Conservation (phyloP, 257 asterid species). For the Jacaranda mimosifolia region DNA sequence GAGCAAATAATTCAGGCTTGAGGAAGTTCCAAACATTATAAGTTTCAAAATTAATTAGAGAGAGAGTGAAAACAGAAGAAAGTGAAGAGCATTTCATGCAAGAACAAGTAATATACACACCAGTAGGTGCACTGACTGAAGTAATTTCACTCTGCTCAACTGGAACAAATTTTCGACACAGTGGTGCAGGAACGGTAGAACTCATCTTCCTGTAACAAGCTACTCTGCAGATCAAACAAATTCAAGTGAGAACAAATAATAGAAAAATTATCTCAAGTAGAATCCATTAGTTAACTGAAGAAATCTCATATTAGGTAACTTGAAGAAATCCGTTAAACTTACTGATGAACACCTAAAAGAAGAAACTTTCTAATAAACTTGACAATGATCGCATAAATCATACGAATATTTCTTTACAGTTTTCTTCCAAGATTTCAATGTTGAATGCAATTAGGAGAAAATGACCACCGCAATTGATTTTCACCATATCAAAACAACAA, state of each 20-base stretch:
- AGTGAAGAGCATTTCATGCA: background rate
- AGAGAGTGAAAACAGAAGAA: conserved; percentile 7
- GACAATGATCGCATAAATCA: background rate
- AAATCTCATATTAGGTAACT: too few relatives aligned
- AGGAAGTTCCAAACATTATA: conserved; percentile 10
- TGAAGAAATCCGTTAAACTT: background rate
- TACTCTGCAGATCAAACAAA: conserved; percentile 48
- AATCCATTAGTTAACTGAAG: background rate
- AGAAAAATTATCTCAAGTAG: background rate
- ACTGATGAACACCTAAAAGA: background rate
- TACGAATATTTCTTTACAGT: background rate
- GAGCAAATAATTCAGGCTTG: conserved; percentile 26
- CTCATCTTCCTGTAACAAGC: conserved; percentile 70
- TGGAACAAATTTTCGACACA: conserved; percentile 76
- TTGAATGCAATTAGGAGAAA: background rate
- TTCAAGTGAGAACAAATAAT: background rate
- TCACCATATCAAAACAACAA: background rate
- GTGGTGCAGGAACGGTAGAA: conserved; percentile 54
- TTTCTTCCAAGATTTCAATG: background rate
- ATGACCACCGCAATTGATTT: background rate
- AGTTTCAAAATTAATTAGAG: background rate
- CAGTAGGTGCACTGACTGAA: conserved; percentile 64
- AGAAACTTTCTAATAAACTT: background rate
- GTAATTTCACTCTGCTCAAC: conserved; percentile 68
- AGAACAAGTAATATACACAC: conserved; percentile 47